These are phyloP conservation scores for Pyrenophora seminiperda DNA, from an alignment of 2,329 filamentous ascomycete species.

Conservation along the genomic window DNA sequence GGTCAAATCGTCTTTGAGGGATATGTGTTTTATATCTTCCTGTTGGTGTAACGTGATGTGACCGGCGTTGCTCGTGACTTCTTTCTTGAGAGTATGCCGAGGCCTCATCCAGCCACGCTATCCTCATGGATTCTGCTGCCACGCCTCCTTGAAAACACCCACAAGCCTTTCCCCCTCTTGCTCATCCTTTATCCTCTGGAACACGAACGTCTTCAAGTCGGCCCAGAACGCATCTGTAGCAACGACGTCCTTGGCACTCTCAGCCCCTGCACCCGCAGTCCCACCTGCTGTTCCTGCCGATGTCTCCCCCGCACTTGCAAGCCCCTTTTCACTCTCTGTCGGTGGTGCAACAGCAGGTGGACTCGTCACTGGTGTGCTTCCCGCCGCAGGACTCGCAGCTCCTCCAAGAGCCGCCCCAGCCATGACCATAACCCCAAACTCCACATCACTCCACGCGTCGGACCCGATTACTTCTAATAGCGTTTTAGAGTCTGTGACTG, in stretches of 20 bases:
- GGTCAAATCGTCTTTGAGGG: slow-evolving; percentile 33
- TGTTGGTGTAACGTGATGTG: slow-evolving; percentile 11
- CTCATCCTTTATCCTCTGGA: slow-evolving; percentile 76
- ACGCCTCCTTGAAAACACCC: slow-evolving; percentile 71
- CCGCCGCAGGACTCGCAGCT: slow-evolving; percentile 42
- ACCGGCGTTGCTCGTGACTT: background rate
- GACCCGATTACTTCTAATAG: slow-evolving; percentile 71
- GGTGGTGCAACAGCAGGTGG: slow-evolving; percentile 57
- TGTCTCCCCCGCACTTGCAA: slow-evolving; percentile 14
- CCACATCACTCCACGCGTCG: slow-evolving; percentile 62
- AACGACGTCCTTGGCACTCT: slow-evolving; percentile 64
- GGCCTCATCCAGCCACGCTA: background rate
- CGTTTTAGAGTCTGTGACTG: slow-evolving; percentile 75
- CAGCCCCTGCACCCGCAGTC: slow-evolving; percentile 55
- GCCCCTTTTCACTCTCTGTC: slow-evolving; percentile 58
- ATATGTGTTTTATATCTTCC: slow-evolving; percentile 21
- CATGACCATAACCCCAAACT: slow-evolving; percentile 88
- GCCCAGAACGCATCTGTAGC: slow-evolving; percentile 80
- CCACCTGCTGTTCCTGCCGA: slow-evolving; percentile 27
- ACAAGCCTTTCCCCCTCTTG: slow-evolving; percentile 67
- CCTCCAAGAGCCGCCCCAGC: slow-evolving; percentile 59
- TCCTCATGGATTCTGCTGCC: slow-evolving; percentile 55
- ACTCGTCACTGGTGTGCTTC: slow-evolving; percentile 54
- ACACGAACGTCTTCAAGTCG: slow-evolving; percentile 80
- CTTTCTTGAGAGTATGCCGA: too few relatives aligned